Evolutionary conservation across 805 yeast genomes (phyloP).

Genomic region (Torulaspora indica): DNA sequence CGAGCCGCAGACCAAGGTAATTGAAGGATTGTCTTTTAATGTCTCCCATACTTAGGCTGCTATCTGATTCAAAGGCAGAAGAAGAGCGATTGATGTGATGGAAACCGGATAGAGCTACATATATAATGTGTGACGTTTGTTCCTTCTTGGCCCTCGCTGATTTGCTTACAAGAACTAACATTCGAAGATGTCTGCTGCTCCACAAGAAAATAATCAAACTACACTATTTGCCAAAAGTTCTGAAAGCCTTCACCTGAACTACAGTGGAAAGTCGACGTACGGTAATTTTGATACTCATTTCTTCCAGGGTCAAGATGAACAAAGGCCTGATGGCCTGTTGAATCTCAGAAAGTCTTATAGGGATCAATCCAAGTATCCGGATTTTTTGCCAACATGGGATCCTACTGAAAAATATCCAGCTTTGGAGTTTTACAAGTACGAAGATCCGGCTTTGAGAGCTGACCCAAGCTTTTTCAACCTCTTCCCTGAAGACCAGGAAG

Average conservation of each 20-base stretch:
- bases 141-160: background rate
- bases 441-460: conserved; percentile 25
- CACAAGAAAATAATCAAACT: background rate
- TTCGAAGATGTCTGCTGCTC: background rate
- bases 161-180: background rate
- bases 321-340: conserved; percentile 32
- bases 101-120: background rate
- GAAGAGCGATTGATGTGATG: background rate
- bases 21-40: background rate
- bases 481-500: conserved; percentile 25
- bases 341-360: conserved; percentile 22
- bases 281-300: conserved; percentile 33
- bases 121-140: background rate
- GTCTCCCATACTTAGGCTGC: background rate
- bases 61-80: background rate
- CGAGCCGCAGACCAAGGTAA: background rate
- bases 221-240: background rate
- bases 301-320: conserved; percentile 24
- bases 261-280: conserved; percentile 7
- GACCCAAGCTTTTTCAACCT: conserved; percentile 21
- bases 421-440: conserved; percentile 14
- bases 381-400: conserved; percentile 34
- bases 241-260: conserved; percentile 2
- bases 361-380: conserved; percentile 22
- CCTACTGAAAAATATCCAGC: conserved; percentile 23